Evolutionary conservation across 2,329 filamentous ascomycete genomes (phyloP).

Genomic region (Pyrenochaeta sp.): DNA sequence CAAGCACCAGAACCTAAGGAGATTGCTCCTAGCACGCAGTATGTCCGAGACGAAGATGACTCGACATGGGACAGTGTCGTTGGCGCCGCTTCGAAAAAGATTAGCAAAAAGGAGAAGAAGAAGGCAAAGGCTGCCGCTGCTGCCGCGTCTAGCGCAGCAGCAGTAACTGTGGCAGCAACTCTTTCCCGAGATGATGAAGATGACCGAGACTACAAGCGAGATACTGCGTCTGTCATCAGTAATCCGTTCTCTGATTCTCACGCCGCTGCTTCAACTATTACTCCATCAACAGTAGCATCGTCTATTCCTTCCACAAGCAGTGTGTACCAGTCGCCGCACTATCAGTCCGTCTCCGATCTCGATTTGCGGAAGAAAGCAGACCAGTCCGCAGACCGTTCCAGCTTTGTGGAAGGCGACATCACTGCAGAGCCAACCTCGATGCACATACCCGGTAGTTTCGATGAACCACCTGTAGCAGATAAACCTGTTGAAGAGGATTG

Average conservation of each 20-base stretch:
- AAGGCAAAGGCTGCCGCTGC: conserved; percentile 33
- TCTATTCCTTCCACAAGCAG: conserved; percentile 14
- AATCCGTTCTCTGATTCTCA: conserved; percentile 42
- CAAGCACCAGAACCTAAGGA: conserved; percentile 26
- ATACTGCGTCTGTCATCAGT: conserved; percentile 31
- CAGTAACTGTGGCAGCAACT: conserved; percentile 29
- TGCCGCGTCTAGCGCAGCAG: conserved; percentile 23
- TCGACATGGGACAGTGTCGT: conserved; percentile 32
- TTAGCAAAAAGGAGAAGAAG: conserved; percentile 44
- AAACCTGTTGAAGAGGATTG: conserved; percentile 28
- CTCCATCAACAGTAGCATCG: conserved; percentile 21
- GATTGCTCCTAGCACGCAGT: conserved; percentile 41
- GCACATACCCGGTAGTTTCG: conserved; percentile 71
- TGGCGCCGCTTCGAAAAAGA: conserved; percentile 37
- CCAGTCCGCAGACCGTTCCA: conserved; percentile 32
- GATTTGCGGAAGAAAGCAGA: conserved; percentile 30
- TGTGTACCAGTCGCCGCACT: conserved; percentile 51
- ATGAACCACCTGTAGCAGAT: conserved; percentile 43
- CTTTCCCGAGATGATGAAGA: conserved; percentile 30
- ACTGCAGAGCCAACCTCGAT: conserved; percentile 65
- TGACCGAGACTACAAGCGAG: conserved; percentile 20
- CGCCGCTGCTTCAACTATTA: conserved; percentile 29
- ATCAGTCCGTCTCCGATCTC: conserved; percentile 54
- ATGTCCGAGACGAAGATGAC: conserved; percentile 36
- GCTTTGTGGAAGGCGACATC: conserved; percentile 48